A percentile compares a stretch with the other conserved stretches of the same genome.
Conservation (phyloP, 2,329 filamentous ascomycete genomes). For the Trichoderma cornu-damae region DNA sequence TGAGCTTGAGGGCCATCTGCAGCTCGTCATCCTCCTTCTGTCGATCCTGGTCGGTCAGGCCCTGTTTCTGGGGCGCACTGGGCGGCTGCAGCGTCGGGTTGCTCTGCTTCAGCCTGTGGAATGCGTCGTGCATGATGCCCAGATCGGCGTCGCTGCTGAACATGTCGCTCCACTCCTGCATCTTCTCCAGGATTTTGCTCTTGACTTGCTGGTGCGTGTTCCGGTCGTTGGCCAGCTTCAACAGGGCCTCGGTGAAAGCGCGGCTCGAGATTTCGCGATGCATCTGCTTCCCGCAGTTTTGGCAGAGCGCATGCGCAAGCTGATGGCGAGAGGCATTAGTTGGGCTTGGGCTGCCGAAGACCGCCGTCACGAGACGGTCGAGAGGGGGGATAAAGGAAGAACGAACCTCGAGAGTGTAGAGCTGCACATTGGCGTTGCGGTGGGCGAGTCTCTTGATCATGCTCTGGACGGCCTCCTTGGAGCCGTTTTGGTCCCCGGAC, state of each 20-base stretch:
- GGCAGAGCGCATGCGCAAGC: constrained; percentile 84
- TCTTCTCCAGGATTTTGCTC: constrained; percentile 91
- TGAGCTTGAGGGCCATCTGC: constrained; percentile 90
- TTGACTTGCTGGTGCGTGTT: constrained; percentile 97
- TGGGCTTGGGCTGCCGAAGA: constrained; percentile 1
- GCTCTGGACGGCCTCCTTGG: constrained; percentile 81
- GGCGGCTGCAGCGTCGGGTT: constrained; percentile 89
- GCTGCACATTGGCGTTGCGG: constrained; percentile 91
- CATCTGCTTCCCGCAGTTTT: constrained; percentile 82
- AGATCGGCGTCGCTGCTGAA: constrained; percentile 84
- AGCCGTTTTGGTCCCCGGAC: constrained; percentile 48
- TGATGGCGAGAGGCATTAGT: constrained; percentile 30
- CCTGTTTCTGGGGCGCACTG: constrained; percentile 87
- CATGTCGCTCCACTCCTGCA: constrained; percentile 96
- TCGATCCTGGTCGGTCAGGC: constrained; percentile 82
- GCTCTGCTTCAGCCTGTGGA: constrained; percentile 73
- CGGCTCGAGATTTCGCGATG: constrained; percentile 87
- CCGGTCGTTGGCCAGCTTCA: constrained; percentile 86
- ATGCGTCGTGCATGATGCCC: constrained; percentile 96
- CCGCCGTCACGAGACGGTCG: not conserved
- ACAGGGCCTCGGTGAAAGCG: constrained; percentile 88
- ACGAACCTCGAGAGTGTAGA: constrained; percentile 81
- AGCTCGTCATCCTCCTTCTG: constrained; percentile 96
- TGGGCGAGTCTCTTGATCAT: constrained; percentile 90
- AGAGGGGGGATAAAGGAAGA: constrained; percentile 3